Conservation (phyloP, 2,329 filamentous ascomycete genomes). For the Neofusicoccum kwambonambiense region DNA sequence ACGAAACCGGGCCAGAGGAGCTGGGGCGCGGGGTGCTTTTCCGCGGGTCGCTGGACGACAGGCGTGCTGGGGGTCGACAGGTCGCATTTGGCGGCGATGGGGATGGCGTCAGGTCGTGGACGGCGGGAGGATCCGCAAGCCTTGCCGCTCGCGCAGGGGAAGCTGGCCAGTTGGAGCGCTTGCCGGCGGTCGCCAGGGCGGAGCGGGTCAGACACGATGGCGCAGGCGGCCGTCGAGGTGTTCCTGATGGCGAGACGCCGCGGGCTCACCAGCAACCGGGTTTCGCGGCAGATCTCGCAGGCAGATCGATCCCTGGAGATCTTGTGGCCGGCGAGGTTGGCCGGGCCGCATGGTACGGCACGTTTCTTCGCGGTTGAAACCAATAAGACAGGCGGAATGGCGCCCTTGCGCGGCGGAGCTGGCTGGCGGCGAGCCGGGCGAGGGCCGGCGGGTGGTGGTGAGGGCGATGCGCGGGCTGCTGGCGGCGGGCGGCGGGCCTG, state of each 20-base stretch:
- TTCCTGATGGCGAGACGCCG: conserved; percentile 8
- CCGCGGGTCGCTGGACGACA: too few species aligned
- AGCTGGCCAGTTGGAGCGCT: conserved; percentile 7
- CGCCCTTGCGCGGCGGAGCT: background rate
- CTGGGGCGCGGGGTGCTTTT: too few species aligned
- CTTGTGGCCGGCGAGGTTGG: conserved; percentile 17
- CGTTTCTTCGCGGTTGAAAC: conserved; percentile 15
- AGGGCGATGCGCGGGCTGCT: too few species aligned
- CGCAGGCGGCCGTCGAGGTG: background rate
- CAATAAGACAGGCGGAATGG: conserved; percentile 12
- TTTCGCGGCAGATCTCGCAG: conserved; percentile 13
- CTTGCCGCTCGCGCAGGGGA: conserved; percentile 1
- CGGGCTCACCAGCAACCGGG: conserved; percentile 13
- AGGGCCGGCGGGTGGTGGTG: too few species aligned
- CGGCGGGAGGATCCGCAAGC: conserved; percentile 9
- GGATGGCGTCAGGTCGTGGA: background rate
- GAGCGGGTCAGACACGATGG: conserved; percentile 8
- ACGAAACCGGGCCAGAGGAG: background rate
- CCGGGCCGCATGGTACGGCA: conserved; percentile 11
- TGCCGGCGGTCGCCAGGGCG: conserved; percentile 2
- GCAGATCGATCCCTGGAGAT: conserved; percentile 15
- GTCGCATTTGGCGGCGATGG: conserved; percentile 17
- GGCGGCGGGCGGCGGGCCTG: too few species aligned
- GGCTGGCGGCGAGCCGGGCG: background rate
- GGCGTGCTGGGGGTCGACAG: background rate